Conservation (phyloP, 345 rosid genomes). For the Arabis alpina region DNA sequence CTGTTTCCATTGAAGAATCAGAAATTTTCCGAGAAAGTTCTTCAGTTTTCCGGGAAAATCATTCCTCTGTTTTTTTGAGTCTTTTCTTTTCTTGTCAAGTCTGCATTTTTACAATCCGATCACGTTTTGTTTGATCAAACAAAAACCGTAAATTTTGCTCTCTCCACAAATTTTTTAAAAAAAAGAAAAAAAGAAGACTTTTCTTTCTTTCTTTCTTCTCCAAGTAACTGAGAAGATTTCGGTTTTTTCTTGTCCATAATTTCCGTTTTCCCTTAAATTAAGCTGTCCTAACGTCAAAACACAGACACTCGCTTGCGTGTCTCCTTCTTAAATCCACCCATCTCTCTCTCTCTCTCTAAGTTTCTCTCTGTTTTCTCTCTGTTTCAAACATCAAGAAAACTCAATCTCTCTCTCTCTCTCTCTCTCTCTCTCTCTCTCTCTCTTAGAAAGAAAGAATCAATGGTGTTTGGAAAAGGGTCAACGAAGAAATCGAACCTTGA, state of each 20-base stretch:
- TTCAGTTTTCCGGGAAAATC: neutral
- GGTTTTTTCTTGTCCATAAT: constrained; percentile 36
- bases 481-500: constrained; percentile 80
- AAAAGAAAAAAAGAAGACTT: constrained; percentile 18
- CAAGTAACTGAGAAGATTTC: constrained; percentile 47
- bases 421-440: constrained; percentile 25
- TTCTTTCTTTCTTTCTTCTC: constrained; percentile 28
- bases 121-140: no score
- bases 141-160: constrained; percentile 37
- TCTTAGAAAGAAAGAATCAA: constrained; percentile 39
- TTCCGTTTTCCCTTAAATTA: constrained; percentile 53
- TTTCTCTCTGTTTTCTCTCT: constrained; percentile 54
- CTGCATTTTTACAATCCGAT: constrained; percentile 12
- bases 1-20: constrained; percentile 11
- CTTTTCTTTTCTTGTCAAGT: constrained; percentile 29
- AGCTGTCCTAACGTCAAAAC: constrained; percentile 69
- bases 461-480: constrained; percentile 69
- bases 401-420: constrained; percentile 60
- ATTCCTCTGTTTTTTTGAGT: neutral
- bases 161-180: constrained; percentile 9
- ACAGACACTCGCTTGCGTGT: constrained; percentile 49
- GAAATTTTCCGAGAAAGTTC: constrained; percentile 25
- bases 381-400: constrained; percentile 29
- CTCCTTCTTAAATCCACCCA: constrained; percentile 51
- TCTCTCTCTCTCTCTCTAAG: constrained; percentile 57